Conservation (phyloP, 371 early-diverging fungal species). For the Circinella umbellata region DNA sequence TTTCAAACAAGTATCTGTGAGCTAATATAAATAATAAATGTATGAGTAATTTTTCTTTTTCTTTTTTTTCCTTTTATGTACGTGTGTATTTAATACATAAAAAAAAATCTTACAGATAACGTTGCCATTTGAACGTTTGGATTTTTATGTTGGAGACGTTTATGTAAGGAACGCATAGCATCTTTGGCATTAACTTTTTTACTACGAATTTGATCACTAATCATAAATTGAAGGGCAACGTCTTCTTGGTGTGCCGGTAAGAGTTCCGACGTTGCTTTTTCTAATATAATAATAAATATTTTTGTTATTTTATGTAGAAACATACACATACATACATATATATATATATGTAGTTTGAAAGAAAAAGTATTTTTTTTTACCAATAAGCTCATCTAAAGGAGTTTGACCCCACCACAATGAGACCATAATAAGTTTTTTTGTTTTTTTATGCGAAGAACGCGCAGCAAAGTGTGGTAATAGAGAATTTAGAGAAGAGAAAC, state of each 20-base stretch:
- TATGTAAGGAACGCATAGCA: constrained; percentile 75
- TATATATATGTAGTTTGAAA: too few species aligned
- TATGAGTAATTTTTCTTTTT: too few species aligned
- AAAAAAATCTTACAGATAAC: constrained; percentile 65
- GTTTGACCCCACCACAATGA: constrained; percentile 53
- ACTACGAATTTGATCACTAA: constrained; percentile 89
- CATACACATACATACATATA: too few species aligned
- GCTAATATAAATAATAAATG: constrained; percentile 37
- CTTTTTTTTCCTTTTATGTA: background rate
- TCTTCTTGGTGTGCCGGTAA: constrained; percentile 86
- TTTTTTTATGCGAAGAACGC: background rate
- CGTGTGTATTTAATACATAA: too few species aligned
- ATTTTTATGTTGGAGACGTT: constrained; percentile 82
- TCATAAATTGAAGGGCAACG: constrained; percentile 80
- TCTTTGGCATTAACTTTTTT: constrained; percentile 83
- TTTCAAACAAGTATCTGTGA: constrained; percentile 92
- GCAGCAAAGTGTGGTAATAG: background rate
- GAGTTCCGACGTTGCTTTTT: constrained; percentile 89
- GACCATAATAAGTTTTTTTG: constrained; percentile 17
- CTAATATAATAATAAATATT: constrained; percentile 35
- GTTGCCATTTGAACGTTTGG: constrained; percentile 93
- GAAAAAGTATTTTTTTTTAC: constrained; percentile 13
- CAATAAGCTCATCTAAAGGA: constrained; percentile 47
- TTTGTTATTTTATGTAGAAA: too few species aligned
- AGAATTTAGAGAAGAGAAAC: background rate